Evolutionary conservation across 805 yeast genomes (phyloP).

Genomic region (Candida takata): DNA sequence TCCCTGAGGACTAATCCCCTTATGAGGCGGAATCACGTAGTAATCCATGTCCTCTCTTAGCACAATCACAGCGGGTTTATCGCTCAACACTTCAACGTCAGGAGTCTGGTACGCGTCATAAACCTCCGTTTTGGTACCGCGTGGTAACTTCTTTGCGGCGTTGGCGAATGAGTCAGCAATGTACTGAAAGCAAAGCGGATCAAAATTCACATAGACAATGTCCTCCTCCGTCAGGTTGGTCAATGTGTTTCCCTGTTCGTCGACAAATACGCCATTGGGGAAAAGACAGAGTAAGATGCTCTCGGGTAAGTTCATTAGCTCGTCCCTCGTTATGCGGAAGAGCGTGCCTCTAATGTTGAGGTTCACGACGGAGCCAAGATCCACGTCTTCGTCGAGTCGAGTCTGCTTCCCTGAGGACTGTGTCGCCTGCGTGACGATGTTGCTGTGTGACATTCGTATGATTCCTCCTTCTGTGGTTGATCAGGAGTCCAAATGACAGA

Average conservation of each 20-base stretch:
- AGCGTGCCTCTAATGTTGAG: slow-evolving; percentile 69
- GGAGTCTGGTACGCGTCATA: slow-evolving; percentile 33
- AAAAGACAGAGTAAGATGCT: slow-evolving; percentile 77
- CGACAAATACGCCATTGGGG: slow-evolving; percentile 86
- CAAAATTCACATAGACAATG: slow-evolving; percentile 75
- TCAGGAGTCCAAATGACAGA: too few species aligned
- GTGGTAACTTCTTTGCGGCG: slow-evolving; percentile 55
- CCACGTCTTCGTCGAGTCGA: slow-evolving; percentile 24
- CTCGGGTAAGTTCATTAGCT: slow-evolving; percentile 88
- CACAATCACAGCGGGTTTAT: slow-evolving; percentile 86
- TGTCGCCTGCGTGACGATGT: slow-evolving; percentile 67
- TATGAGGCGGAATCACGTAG: slow-evolving; percentile 76
- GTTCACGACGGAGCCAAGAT: slow-evolving; percentile 58
- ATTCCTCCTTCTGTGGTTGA: too few species aligned
- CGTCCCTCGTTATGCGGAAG: slow-evolving; percentile 79
- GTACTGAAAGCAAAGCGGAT: slow-evolving; percentile 81
- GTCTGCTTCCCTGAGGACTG: slow-evolving; percentile 27
- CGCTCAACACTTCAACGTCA: slow-evolving; percentile 60
- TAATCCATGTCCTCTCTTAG: slow-evolving; percentile 90
- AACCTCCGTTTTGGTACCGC: slow-evolving; percentile 31
- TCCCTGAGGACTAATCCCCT: slow-evolving; percentile 47
- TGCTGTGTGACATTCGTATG: slow-evolving; percentile 20
- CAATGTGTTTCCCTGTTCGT: slow-evolving; percentile 68
- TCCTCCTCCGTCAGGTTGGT: slow-evolving; percentile 75
- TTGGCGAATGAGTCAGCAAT: slow-evolving; percentile 64